Conservation (phyloP, 1,139 yeast genomes). For the Yamadazyma jaroonii region DNA sequence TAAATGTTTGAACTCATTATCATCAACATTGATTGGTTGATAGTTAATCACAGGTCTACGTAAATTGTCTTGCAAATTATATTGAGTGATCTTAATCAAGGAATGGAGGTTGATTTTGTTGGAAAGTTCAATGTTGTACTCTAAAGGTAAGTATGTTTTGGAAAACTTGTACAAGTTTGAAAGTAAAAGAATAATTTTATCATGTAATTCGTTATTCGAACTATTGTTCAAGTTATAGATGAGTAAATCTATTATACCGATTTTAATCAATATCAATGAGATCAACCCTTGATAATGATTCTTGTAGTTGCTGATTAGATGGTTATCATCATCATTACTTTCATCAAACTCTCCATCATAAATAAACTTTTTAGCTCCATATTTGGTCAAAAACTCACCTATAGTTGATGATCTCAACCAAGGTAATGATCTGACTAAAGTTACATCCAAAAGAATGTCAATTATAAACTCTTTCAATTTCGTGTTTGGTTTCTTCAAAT, state of each 20-base stretch:
- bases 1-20: conserved; percentile 63
- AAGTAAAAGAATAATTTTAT: conserved; percentile 62
- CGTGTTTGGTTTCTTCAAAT: conserved; percentile 57
- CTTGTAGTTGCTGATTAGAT: conserved; percentile 19
- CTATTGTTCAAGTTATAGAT: conserved; percentile 41
- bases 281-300: conserved; percentile 67
- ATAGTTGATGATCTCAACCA: conserved; percentile 46
- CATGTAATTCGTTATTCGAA: conserved; percentile 26
- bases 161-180: conserved; percentile 62
- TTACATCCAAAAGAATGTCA: conserved; percentile 68
- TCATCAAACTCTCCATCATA: conserved; percentile 9
- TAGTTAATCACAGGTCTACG: conserved; percentile 1
- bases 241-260: conserved; percentile 54
- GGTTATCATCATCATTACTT: conserved; percentile 16
- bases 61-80: conserved; percentile 8
- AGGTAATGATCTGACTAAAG: conserved; percentile 59
- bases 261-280: conserved; percentile 50
- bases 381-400: conserved; percentile 26
- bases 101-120: conserved; percentile 11
- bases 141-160: conserved; percentile 50
- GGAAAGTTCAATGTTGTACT: conserved; percentile 18
- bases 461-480: conserved; percentile 60
- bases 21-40: conserved; percentile 46
- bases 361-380: conserved; percentile 10
- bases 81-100: conserved; percentile 12